Base-by-base conservation (phyloP, 2,329 filamentous ascomycete species). In the Tolypocladium tundrense region DNA sequence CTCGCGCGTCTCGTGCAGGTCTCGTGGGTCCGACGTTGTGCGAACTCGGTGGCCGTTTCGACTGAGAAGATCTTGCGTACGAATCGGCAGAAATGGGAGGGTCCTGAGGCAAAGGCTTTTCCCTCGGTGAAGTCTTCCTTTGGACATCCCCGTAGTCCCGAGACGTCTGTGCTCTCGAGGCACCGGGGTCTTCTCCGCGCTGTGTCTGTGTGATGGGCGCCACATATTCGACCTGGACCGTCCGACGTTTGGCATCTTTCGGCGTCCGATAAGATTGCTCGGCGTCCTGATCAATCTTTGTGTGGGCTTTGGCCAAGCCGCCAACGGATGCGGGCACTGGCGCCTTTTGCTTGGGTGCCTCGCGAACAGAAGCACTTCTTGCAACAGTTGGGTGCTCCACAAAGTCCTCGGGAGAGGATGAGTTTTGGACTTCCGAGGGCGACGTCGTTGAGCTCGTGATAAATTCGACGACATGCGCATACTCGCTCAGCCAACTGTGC, bases 401-500 rank as follows among this genome's bases (percentile, higher is more conserved):
- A 7, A 73, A 73, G 21, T 85, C 83, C 40, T 82, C 78, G 1
- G 76, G 70, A 11, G 90, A 82, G 1, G 90, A 88, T 2, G 89
- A 86, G 65, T 91, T 90, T 64, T 91, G 86, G 65, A 95, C 92
- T 66, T 97, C 92, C 54, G 83, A 85, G 13, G 90, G 86, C 56
- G 88, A 90, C 10, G 93, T 97, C 5, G 91, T 96, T 69, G 88
- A 93, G 73, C 94, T 97, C 27, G 94, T 97, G 68, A 99, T 97
- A 71, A 97, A 92, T 68, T 92, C 90, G 54, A 99, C 93, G 54
- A 97, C 88, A 69, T 96, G 90, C n/a, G 92, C 88, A 70, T 94
- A 99, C 70, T 97, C 94, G 75, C 89, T 96, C 63, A 99, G 76
- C 94, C 94, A 99, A 75, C 94, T 99, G 74, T 99, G 94, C 56